Evolutionary conservation across 805 yeast species (phyloP).

Genomic region (Candida odintsovae): DNA sequence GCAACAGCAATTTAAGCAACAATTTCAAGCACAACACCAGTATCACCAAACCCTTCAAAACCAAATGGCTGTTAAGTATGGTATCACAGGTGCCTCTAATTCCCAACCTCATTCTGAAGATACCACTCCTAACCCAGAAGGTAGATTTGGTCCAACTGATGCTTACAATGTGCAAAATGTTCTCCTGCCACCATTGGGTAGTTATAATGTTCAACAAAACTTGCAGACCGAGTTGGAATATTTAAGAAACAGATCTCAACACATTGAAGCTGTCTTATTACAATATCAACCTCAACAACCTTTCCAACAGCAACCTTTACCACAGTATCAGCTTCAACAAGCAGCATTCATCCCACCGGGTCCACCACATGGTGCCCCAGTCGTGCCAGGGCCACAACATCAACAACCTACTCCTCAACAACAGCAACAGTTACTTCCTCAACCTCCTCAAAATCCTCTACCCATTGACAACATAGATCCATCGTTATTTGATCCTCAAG

Average conservation of each 20-base stretch:
- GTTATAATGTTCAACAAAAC: constrained; percentile 12
- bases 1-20: constrained; percentile 17
- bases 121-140: neutral
- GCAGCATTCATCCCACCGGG: neutral
- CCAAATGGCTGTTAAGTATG: constrained; percentile 21
- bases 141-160: neutral
- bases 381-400: neutral
- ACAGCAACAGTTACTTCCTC: neutral
- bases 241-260: constrained; percentile 6
- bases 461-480: constrained; percentile 14
- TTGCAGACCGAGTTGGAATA: constrained; percentile 11
- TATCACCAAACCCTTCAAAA: constrained; percentile 15
- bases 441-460: neutral
- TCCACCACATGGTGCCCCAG: neutral
- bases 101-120: neutral
- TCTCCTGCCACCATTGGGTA: neutral
- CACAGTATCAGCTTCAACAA: neutral
- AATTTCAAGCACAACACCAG: constrained; percentile 13
- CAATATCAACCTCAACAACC: constrained; percentile 2
- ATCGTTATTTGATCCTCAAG: constrained; percentile 10
- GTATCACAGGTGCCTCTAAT: constrained; percentile 9
- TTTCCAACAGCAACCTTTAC: neutral
- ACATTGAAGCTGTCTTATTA: constrained; percentile 9
- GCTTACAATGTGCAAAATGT: neutral
- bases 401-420: neutral